Evolutionary conservation across 345 rosid genomes (phyloP), one percentile per base, ranked within the genome.

Genomic region (Isatis tinctoria): DNA sequence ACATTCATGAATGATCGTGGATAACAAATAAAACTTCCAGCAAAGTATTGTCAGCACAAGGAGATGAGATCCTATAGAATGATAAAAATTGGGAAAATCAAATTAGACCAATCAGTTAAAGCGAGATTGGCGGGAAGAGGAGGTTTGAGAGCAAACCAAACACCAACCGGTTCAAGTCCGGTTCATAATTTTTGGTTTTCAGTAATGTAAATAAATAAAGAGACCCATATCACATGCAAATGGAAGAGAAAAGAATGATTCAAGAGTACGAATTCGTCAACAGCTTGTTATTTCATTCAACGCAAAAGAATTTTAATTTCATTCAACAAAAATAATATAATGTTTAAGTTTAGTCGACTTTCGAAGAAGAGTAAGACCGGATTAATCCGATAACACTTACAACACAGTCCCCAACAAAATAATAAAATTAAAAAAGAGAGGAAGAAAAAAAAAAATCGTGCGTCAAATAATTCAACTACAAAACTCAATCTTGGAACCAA

Each of bases 401-500:
- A 54, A 11, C 32, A 24, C 53, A 48, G 13, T 51, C 32, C 57
- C 57, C 7, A 32, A 32, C 1, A 12, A 51, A 40, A 48, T 7
- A 48, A 49, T 3, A 17, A 48, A 48, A 18, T 16, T n/a, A 43
- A 14, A 14, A 43, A 6, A 27, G 30, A 27, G 3, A 6, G 5
- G 22, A 18, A 10, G 17, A 14, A 40, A 40, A 3, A 14, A 16
- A 17, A 48, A 67, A 30, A 67, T 48, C 35, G 60, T 74, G 56
- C 63, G 60, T 40, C 2, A 67, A 67, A 32, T 74, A 53, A 47
- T 58, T 52, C 74, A 75, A 60, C 78, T 22, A 67, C 56, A 58
- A 67, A 75, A 67, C 35, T 67, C 69, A 26, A 12, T 60, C 68
- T 67, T 12, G 16, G 67, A 74, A 66, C 60, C 44, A 20, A 48